Evolutionary conservation across 164 flowering plant species (phyloP), one percentile per base, ranked within the genome.

Genomic region (Santalum album): DNA sequence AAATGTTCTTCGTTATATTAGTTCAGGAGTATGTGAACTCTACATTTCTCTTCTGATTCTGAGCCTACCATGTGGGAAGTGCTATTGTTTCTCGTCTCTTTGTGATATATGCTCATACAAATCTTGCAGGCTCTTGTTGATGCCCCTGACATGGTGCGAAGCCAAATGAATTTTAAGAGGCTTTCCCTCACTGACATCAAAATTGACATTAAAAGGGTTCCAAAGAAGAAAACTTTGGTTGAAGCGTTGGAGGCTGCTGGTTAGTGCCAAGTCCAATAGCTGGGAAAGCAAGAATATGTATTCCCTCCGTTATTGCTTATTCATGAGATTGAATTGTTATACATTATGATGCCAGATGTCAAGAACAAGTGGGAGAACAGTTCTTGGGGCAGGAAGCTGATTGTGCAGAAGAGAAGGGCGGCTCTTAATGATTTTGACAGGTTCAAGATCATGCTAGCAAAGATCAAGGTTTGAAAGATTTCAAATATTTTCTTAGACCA

Each of bases 151-250:
- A 87, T 83, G 95, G 92, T 81, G 44, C 72, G 97, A 54, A 56
- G 81, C 57, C 90, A 87, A 53, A 83, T 90, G 87, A 90, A 90
- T 61, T 82, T 90, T 62, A 90, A 90, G 83, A 85, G 97, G 74
- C 90, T 90, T 43, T 71, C 90, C 0, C 72, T 90, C 7, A 87
- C 97, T 1, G 94, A 87, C 50, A 83, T 90, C 66, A 90, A 77
- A 51, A 80, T 87, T 72, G 96, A 90, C 51, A 90, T 90, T 54
- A 68, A 64, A n/a, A 73, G 87, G 49, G 70, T 76, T 18, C 97
- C 97, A 0, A 81, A 73, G 61, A 90, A 87, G 86, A 90, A 90
- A 72, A 53, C 69, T 25, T 67, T 90, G 25, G 60, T 90, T 56
- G 83, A 71, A 42, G 97, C 97, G 20, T 83, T 87, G 96, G 87